Evolutionary conservation across 768 basidiomycete genomes (phyloP).

Genomic region (Pisolithus sp.): DNA sequence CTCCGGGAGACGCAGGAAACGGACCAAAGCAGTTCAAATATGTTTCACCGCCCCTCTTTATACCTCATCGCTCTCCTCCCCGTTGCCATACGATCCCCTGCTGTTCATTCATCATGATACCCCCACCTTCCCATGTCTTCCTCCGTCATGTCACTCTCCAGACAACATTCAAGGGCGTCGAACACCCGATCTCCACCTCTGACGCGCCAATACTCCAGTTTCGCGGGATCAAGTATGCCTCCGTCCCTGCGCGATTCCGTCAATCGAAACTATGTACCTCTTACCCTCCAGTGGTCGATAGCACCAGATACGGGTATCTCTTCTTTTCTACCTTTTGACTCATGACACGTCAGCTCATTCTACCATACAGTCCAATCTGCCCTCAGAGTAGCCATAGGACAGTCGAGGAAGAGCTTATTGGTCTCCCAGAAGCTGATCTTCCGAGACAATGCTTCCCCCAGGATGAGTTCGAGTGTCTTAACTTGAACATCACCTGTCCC

Average conservation of each 20-base stretch:
- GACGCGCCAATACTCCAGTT: conserved; percentile 61
- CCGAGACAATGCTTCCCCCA: conserved; percentile 53
- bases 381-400: conserved; percentile 50
- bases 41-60: background rate
- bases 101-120: conserved; percentile 19
- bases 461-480: conserved; percentile 75
- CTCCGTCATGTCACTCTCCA: conserved; percentile 50
- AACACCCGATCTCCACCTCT: conserved; percentile 53
- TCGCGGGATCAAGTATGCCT: conserved; percentile 73
- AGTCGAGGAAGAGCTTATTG: conserved; percentile 58
- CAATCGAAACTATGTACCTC: conserved; percentile 58
- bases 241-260: conserved; percentile 67
- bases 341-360: conserved; percentile 1
- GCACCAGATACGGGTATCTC: conserved; percentile 60
- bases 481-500: conserved; percentile 75
- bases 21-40: conserved; percentile 5
- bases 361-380: conserved; percentile 56
- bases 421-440: conserved; percentile 44
- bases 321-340: background rate
- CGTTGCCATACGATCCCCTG: background rate
- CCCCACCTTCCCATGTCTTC: conserved; percentile 19
- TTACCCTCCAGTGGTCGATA: conserved; percentile 55
- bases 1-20: conserved; percentile 4
- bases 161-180: conserved; percentile 61
- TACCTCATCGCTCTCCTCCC: conserved; percentile 1